Evolutionary conservation across 306 rosid species (phyloP).

Genomic region (Dalbergia cultrata): DNA sequence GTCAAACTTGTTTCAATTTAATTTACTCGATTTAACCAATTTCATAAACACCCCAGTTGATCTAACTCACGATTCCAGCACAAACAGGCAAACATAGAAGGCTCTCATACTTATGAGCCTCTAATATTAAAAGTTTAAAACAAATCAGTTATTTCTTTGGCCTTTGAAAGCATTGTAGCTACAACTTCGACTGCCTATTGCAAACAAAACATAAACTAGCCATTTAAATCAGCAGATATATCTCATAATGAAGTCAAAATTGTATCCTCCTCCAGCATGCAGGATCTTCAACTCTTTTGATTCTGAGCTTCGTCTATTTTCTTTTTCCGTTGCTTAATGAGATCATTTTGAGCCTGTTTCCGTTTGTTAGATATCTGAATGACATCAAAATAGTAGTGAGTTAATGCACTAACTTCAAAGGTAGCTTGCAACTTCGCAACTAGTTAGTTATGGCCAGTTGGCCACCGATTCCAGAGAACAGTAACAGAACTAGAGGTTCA

Average conservation of each 20-base stretch:
- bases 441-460: neutral
- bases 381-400: neutral
- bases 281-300: constrained; percentile 40
- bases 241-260: neutral
- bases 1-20: neutral
- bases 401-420: neutral
- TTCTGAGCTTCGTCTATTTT: constrained; percentile 62
- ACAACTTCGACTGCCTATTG: constrained; percentile 13
- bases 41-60: constrained; percentile 16
- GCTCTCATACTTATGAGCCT: neutral
- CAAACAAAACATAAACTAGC: constrained; percentile 24
- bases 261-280: constrained; percentile 6
- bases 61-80: neutral
- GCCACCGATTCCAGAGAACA: neutral
- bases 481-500: neutral
- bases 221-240: constrained; percentile 20
- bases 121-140: neutral
- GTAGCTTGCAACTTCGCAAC: constrained; percentile 1
- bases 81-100: neutral
- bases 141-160: neutral
- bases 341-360: constrained; percentile 59
- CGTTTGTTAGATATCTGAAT: constrained; percentile 68
- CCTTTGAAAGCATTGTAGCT: neutral
- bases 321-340: constrained; percentile 69
- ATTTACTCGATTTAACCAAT: neutral